Base-by-base conservation (phyloP, 208 protist genomes). In the Leishmania major region DNA sequence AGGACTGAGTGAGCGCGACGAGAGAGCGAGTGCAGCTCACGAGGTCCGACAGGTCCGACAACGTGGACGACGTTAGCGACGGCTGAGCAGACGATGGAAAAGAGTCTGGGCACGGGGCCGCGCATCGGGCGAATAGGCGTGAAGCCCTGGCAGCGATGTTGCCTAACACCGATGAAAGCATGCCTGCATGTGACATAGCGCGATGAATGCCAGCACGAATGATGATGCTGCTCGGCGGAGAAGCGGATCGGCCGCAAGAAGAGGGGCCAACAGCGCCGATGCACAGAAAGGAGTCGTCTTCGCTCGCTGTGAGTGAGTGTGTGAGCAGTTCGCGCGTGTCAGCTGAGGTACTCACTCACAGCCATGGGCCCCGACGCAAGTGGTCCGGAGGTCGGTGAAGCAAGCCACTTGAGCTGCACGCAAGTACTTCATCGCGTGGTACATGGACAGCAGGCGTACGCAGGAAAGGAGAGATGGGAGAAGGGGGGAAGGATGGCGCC, bases 11-110 rank as follows among this genome's bases (percentile, higher is more conserved):
- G 22, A 86, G 53, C 35, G 75, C 62, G 31, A 86, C 55, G 13
- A 86, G 69, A 57, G 78, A 73, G 45, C 82, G 82, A 22, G 82
- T 86, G 78, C 78, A 79, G 55, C 53, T 79, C 47, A 86, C 82
- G 19, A 82, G 64, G 35, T 69, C 19, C 1, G 72, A 35, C 37
- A 86, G 75, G 19, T 82, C 17, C 51, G 47, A 31, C 64, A 47
- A 72, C 72, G 43, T 59, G 28, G 19, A 59, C 40, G 78, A 55
- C 51, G 55, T 13, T 40, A 57, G 57, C 51, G 43, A 59, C 40
- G 10, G 74, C 15, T 5, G 64, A 10, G 35, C 17, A 25, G 73
- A 45, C 51, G 31, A 62, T 37, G 45, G 11, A 55, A 53, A 74
- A 53, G 73, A 8, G 66, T 69, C 45, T 78, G 64, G 60, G 43